Evolutionary conservation across 179 eudicot genomes (phyloP), one percentile per base, ranked within the genome.

Genomic region (Dionaea muscipula): DNA sequence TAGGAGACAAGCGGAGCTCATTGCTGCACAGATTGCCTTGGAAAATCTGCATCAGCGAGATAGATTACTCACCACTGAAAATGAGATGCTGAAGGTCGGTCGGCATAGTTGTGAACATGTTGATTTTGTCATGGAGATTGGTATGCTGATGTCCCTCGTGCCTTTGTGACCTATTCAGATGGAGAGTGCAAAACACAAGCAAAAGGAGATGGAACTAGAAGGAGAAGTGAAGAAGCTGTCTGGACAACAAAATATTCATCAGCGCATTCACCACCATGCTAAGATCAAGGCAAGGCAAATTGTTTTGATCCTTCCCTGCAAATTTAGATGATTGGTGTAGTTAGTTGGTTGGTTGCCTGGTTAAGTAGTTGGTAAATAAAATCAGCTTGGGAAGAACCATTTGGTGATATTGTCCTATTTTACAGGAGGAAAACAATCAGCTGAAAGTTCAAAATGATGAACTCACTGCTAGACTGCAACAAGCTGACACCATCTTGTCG

Each of bases 241-340:
- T 43, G 99, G 85, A 48, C 96, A 88, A 65, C 96, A 93, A 40
- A 88, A 93, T 57, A 71, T 93, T 51, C 96, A 93, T 39, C 96
- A 84, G 57, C 90, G 89, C 27, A 85, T 93, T 57, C 95, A 85
- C 65, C 99, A 88, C 71, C 99, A 88, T 53, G 89, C 95, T 47
- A 93, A 93, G 78, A 88, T 88, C 45, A 93, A 93, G 86, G 99
- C 61, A 72, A 73, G 68, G 8, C 35, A 31, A 0, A 31, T n/a
- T 62, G 2, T 59, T 39, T 54, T 20, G 7, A 37, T n/a, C 31
- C 16, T 59, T n/a, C 25, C 36, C 27, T 21, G 10, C n/a, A n/a
- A n/a, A n/a, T n/a, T n/a, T n/a, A n/a, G n/a, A n/a, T n/a, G n/a
- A n/a, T n/a, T n/a, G n/a, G n/a, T n/a, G n/a, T n/a, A n/a, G n/a